Evolutionary conservation across 1,284 basidiomycete species (phyloP).

Genomic region (Puccinia coronata): DNA sequence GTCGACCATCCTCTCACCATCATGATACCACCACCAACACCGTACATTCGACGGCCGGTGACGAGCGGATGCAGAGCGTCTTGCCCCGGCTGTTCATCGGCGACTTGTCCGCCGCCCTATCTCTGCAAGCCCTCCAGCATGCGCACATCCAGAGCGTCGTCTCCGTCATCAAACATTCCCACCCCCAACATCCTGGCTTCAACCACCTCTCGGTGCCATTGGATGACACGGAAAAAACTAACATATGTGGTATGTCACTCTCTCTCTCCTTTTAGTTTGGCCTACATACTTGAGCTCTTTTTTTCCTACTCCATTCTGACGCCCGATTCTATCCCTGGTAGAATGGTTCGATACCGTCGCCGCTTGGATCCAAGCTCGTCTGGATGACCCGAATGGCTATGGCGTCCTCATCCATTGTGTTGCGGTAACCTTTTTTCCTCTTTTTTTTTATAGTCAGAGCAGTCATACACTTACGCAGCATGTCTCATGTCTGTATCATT

Average conservation of each 20-base stretch:
- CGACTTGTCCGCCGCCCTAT: slow-evolving; percentile 21
- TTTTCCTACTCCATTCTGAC: not conserved
- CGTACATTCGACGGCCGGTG: too few relatives aligned
- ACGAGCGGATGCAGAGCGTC: not conserved
- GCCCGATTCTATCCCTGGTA: not conserved
- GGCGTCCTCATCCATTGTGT: slow-evolving; percentile 44
- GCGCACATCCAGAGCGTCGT: slow-evolving; percentile 31
- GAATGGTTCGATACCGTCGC: slow-evolving; percentile 47
- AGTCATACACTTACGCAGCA: not conserved
- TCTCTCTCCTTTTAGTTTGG: not conserved
- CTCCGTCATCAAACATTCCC: slow-evolving; percentile 42
- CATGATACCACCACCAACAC: too few relatives aligned
- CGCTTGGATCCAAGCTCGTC: slow-evolving; percentile 35
- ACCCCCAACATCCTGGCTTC: slow-evolving; percentile 1
- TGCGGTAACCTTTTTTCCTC: slow-evolving; percentile 27
- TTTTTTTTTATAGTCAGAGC: not conserved
- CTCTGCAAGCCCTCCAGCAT: not conserved
- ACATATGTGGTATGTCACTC: slow-evolving; percentile 17
- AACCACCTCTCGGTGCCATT: slow-evolving; percentile 22
- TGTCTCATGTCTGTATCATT: not conserved
- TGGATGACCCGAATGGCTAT: slow-evolving; percentile 3
- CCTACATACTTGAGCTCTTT: not conserved
- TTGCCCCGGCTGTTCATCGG: slow-evolving; percentile 33
- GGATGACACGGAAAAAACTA: slow-evolving; percentile 28
- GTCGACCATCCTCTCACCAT: too few relatives aligned